Percentiles rank a stretch among this genome's conserved stretches.
These are phyloP conservation scores for Purpureocillium takamizusanense DNA, from an alignment of 2,329 filamentous ascomycete species.

Conservation along the genomic window DNA sequence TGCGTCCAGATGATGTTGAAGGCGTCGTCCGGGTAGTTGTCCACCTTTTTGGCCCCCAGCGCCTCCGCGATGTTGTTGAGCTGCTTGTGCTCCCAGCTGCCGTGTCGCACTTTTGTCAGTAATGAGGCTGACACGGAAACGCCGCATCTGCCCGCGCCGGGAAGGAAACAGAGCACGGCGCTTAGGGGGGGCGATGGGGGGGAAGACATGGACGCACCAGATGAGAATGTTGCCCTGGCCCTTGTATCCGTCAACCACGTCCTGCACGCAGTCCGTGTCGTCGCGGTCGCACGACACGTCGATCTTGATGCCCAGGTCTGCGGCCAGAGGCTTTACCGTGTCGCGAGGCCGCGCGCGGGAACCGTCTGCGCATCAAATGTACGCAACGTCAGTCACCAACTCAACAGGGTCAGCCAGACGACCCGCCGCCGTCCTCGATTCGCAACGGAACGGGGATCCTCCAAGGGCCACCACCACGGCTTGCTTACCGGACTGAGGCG, in stretches of 20 bases:
- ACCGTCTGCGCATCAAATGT: constrained; percentile 41
- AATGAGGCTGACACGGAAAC: too few relatives aligned
- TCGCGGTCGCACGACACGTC: constrained; percentile 48
- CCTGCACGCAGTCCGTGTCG: constrained; percentile 42
- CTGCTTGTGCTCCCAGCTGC: constrained; percentile 48
- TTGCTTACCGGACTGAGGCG: constrained; percentile 34
- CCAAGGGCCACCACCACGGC: too few relatives aligned
- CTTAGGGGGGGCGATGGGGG: too few relatives aligned
- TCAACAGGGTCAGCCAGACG: too few relatives aligned
- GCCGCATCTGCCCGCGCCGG: too few relatives aligned
- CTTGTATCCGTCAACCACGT: constrained; percentile 36
- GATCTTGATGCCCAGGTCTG: constrained; percentile 44
- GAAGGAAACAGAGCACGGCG: too few relatives aligned
- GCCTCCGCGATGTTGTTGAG: constrained; percentile 41
- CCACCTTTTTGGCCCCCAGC: constrained; percentile 40
- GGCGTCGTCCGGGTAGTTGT: constrained; percentile 38
- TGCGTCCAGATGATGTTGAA: constrained; percentile 51
- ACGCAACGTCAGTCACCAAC: too few relatives aligned
- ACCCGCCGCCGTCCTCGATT: too few relatives aligned
- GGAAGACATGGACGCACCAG: too few relatives aligned
- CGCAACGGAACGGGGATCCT: too few relatives aligned
- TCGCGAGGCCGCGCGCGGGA: constrained; percentile 42
- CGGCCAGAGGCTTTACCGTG: constrained; percentile 47
- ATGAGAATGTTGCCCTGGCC: constrained; percentile 49
- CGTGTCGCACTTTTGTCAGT: neutral